Evolutionary conservation across 2,329 filamentous ascomycete species (phyloP).

Genomic region (Phialemoniopsis sp.): DNA sequence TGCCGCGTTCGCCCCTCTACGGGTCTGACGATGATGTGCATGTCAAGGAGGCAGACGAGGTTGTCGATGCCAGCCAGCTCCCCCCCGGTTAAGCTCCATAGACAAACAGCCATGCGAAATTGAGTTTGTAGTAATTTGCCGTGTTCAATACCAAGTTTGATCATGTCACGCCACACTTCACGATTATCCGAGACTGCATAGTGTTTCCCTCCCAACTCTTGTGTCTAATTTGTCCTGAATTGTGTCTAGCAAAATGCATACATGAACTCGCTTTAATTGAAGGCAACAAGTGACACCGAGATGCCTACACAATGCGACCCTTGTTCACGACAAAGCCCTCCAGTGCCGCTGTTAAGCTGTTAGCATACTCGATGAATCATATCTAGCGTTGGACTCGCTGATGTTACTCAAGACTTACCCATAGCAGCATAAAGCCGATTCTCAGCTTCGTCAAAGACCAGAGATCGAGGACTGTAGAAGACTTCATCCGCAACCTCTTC

Average conservation of each 20-base stretch:
- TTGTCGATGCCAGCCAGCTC: conserved; percentile 90
- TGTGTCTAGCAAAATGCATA: no score
- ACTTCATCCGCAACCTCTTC: conserved; percentile 95
- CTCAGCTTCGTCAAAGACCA: conserved; percentile 93
- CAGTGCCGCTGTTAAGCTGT: conserved; percentile 56
- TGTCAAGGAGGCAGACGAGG: conserved; percentile 83
- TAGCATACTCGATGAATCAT: no score
- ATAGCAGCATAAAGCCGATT: conserved; percentile 91
- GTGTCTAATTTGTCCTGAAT: no score
- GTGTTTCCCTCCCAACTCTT: no score
- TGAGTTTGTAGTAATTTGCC: no score
- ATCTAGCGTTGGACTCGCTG: not conserved
- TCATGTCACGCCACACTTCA: no score
- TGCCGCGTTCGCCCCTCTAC: conserved; percentile 86
- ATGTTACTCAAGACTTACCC: conserved; percentile 41
- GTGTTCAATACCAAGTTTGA: no score
- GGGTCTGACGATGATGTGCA: conserved; percentile 65
- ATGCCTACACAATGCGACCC: conserved; percentile 59
- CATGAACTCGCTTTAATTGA: not conserved
- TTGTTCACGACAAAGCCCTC: conserved; percentile 95
- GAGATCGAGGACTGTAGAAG: conserved; percentile 79
- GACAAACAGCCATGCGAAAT: no score
- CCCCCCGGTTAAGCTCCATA: conserved; percentile 68
- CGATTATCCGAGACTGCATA: no score
- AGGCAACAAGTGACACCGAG: not conserved